These are phyloP conservation scores for Litsea cubeba DNA, from an alignment of 164 flowering plant genomes.

Conservation along the genomic window DNA sequence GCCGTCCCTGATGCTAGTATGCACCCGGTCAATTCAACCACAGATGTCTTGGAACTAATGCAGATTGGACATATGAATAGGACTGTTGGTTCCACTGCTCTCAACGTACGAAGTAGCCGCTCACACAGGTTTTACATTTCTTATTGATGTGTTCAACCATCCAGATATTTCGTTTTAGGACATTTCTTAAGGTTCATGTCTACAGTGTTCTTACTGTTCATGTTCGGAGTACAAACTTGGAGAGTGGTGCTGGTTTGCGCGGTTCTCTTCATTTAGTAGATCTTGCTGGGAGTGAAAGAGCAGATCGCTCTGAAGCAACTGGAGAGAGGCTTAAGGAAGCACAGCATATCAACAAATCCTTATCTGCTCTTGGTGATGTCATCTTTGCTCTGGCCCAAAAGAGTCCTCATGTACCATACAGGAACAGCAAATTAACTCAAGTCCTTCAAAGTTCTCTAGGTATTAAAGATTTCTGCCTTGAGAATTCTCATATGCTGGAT, in stretches of 20 bases:
- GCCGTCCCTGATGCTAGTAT: conserved; percentile 97
- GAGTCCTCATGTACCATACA: conserved; percentile 80
- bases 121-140: conserved; percentile 70
- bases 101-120: conserved; percentile 94
- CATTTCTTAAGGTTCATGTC: conserved; percentile 7
- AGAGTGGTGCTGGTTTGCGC: conserved; percentile 63
- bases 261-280: conserved; percentile 91
- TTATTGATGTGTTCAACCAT: background rate
- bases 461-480: conserved; percentile 16
- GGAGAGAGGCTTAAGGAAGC: conserved; percentile 94
- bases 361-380: conserved; percentile 98
- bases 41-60: conserved; percentile 74
- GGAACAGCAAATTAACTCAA: conserved; percentile 98
- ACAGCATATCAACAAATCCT: conserved; percentile 91
- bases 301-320: conserved; percentile 83
- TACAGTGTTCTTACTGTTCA: conserved; percentile 90
- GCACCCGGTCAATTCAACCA: conserved; percentile 66
- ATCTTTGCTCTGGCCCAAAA: conserved; percentile 85
- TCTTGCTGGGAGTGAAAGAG: conserved; percentile 99
- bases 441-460: conserved; percentile 92
- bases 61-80: conserved; percentile 68
- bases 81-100: conserved; percentile 90
- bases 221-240: conserved; percentile 68
- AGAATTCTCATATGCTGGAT: background rate
- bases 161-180: background rate